phyloP scores from a whole-genome alignment of 2,329 filamentous ascomycete genomes.

The Aspergillus brasiliensis region DNA sequence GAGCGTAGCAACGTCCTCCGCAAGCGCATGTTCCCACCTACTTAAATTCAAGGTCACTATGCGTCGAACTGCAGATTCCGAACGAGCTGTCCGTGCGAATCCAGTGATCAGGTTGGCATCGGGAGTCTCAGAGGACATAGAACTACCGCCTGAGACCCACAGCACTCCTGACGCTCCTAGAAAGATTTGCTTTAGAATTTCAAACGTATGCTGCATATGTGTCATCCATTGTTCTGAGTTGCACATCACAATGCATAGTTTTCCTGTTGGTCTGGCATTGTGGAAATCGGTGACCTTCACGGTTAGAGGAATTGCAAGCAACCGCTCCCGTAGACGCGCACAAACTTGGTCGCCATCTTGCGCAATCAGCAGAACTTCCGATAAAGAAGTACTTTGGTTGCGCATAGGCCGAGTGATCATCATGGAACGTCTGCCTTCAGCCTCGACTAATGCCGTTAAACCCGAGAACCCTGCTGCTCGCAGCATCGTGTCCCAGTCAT shows the following conservation, averaged over 20 bases:
- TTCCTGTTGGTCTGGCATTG: conserved; percentile 12
- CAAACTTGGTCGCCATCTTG: conserved; percentile 1
- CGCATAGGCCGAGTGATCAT: conserved; percentile 4
- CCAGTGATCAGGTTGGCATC: conserved; percentile 22
- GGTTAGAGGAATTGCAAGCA: background rate
- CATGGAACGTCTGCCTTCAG: background rate
- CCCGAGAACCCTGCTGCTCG: background rate
- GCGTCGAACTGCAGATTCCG: conserved; percentile 24
- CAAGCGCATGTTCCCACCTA: conserved; percentile 7
- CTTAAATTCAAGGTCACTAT: conserved; percentile 31
- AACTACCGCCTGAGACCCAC: conserved; percentile 28
- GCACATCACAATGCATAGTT: conserved; percentile 25
- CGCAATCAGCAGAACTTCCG: conserved; percentile 16
- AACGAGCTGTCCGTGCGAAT: conserved; percentile 30
- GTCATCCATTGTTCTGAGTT: conserved; percentile 7
- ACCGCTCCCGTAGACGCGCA: background rate
- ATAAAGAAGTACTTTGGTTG: background rate
- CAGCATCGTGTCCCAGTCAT: background rate
- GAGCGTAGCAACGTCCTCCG: conserved; percentile 5
- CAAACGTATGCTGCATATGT: background rate
- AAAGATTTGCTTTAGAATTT: conserved; percentile 22
- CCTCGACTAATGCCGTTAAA: background rate
- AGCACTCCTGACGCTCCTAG: conserved; percentile 20
- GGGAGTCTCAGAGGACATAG: conserved; percentile 15
- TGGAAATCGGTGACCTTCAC: conserved; percentile 11